phyloP scores from a whole-genome alignment of 140 eudicot species.

The Artemisia princeps region DNA sequence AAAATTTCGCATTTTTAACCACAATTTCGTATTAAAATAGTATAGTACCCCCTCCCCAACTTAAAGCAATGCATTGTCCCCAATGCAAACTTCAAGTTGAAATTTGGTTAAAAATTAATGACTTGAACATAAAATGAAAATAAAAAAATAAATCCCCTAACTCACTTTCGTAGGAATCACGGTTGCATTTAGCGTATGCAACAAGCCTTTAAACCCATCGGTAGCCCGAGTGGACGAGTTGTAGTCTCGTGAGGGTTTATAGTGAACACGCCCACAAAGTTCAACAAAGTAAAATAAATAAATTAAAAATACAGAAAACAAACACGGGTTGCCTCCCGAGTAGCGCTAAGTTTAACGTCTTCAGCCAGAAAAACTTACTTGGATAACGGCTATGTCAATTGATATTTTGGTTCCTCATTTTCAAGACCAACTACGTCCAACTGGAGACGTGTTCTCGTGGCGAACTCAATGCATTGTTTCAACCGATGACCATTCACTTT shows the following conservation, averaged over 20 bases:
- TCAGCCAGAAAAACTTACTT: not conserved
- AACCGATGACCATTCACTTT: too few species aligned
- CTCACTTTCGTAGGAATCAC: not conserved
- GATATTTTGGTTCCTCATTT: too few species aligned
- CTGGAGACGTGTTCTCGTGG: too few species aligned
- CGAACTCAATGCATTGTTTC: too few species aligned
- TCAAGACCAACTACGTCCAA: too few species aligned
- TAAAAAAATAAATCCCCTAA: not conserved
- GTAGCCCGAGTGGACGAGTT: too few species aligned
- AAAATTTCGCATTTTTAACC: too few species aligned
- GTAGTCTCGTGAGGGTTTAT: too few species aligned
- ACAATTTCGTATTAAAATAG: too few species aligned
- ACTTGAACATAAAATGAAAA: not conserved
- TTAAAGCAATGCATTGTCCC: constrained; percentile 1
- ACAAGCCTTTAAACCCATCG: too few species aligned
- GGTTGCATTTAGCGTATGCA: not conserved
- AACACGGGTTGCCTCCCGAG: too few species aligned
- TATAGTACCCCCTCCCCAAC: not conserved
- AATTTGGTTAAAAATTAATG: not conserved
- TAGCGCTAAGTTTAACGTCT: not conserved
- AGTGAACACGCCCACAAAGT: not conserved
- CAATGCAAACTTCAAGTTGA: not conserved
- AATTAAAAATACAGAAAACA: too few species aligned
- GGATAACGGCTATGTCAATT: not conserved
- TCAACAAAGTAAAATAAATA: not conserved